Base-by-base conservation (phyloP, 768 basidiomycete species). In the Naganishia onofrii region DNA sequence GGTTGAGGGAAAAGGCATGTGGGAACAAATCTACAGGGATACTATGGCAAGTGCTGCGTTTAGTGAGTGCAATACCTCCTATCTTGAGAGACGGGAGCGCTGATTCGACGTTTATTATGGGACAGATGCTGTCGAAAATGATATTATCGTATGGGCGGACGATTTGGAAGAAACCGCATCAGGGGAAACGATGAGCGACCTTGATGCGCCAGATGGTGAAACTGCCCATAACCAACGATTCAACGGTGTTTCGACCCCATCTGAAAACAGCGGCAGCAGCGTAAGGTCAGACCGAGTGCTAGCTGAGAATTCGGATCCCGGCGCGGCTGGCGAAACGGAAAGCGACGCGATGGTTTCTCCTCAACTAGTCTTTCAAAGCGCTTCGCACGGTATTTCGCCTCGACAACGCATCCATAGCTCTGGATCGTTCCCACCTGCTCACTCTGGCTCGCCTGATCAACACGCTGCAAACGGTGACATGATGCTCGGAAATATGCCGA, bases 21-120 rank as follows among this genome's bases (percentile, higher is more conserved):
- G 60, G 60, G 23, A 63, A 28, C n/a, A 23, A 29, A 63, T 63
- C 26, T 63, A 63, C 23, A 12, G 26, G 1, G 60, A 63, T 23
- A 63, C 60, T 17, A 17, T 46, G 36, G 60, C 31, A 12, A 26
- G 28, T 36, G 60, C 36, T 44, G 42, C 36, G 5, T 63, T 63
- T 23, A 44, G 60, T 63, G 42, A 63, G 60, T 63, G 2, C 3
- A 38, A 23, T 38, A 44, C 15, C 13, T 26, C 15, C 10, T 13
- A 21, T 12, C 2, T 42, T 3, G 26, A 10, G 19, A 1, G 10
- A 28, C 15, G 42, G 7, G n/a, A 26, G 26, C 23, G 38, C 60
- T 63, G n/a, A 63, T 42, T 1, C 48, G 6, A 51, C 48, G 2
- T 51, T 23, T 23, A n/a, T 1, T 1, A 15, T 44, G 9, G 0